Evolutionary conservation across 345 rosid genomes (phyloP), one percentile per base, ranked within the genome.

Genomic region (Atalantia buxifolia): DNA sequence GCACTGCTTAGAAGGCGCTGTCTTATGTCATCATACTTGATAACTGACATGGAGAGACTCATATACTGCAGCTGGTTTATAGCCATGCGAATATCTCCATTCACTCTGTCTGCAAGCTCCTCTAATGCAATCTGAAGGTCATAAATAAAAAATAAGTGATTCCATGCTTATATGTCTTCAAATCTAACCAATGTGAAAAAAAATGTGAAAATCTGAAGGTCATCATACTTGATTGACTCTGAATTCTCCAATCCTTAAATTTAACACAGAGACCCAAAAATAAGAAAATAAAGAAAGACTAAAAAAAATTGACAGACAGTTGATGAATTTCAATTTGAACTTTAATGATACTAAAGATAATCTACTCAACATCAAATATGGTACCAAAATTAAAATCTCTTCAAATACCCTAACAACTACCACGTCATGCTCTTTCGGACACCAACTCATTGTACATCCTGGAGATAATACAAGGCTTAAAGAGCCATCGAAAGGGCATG

Each of bases 1-100:
- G 92, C 86, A 84, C 95, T 89, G 85, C 89, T 89, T 75, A 88
- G 88, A 85, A 96, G 94, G 79, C 97, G 95, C 64, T 89, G 88
- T 87, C 93, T 88, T 76, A 96, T 86, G 84, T 96, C 98, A 87
- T 94, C 97, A 79, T 89, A 96, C 79, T 94, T 89, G 72, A 96
- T 92, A 55, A 82, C 86, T 28, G 94, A 87, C 97, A 90, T 84
- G 80, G 97, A 96, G 79, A 94, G 91, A 79, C 97, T 92, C 98
- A 92, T 96, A 87, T 96, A 96, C 64, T 94, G 95, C 81, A 96
- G 86, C 81, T 92, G 97, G 81, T 96, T 96, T 74, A 96, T 60
- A 63, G 99, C 98, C 97, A 96, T 87, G 7, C 99, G 98, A 82
- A 96, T 87, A 78, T 96, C 99, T 80, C 99, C 99, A 85, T 96